phyloP scores from a whole-genome alignment of 2,329 filamentous ascomycete species.

The Sporothrix curviconia region DNA sequence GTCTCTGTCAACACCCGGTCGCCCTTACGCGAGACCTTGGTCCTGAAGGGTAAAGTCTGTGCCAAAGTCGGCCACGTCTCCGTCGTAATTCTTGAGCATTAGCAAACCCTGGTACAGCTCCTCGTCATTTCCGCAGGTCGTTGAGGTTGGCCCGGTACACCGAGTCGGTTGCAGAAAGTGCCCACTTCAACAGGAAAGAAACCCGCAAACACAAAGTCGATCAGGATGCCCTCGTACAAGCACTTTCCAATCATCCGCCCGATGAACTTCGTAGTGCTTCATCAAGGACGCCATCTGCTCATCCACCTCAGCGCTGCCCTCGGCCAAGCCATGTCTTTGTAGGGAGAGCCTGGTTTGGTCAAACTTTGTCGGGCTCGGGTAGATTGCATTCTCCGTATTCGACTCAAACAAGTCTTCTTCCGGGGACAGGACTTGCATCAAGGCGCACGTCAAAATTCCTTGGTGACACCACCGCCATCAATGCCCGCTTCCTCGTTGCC shows the following conservation, averaged over 20 bases:
- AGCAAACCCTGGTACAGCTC: conserved; percentile 81
- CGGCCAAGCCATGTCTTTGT: conserved; percentile 42
- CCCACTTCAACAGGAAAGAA: conserved; percentile 98
- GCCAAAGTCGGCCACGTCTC: conserved; percentile 71
- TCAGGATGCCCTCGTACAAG: conserved; percentile 90
- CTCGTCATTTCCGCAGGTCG: conserved; percentile 88
- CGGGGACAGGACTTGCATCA: conserved; percentile 70
- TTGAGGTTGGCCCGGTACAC: conserved; percentile 89
- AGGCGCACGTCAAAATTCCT: conserved; percentile 93
- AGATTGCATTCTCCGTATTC: conserved; percentile 80
- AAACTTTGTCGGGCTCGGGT: conserved; percentile 74
- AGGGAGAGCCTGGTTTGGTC: conserved; percentile 61
- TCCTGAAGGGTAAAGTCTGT: conserved; percentile 89
- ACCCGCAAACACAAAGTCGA: conserved; percentile 85
- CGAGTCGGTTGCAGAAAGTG: conserved; percentile 54
- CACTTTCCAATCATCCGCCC: conserved; percentile 93
- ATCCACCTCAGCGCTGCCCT: conserved; percentile 51
- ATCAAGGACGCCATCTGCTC: conserved; percentile 55
- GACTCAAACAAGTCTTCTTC: conserved; percentile 63
- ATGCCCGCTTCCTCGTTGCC: conserved; percentile 84
- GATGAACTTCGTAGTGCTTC: conserved; percentile 78
- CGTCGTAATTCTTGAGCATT: conserved; percentile 75
- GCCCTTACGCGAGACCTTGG: conserved; percentile 42
- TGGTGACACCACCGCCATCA: conserved; percentile 93
- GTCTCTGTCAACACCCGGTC: conserved; percentile 57